Base-by-base conservation (phyloP, 2,329 filamentous ascomycete genomes). In the Elsinoe arachidis region DNA sequence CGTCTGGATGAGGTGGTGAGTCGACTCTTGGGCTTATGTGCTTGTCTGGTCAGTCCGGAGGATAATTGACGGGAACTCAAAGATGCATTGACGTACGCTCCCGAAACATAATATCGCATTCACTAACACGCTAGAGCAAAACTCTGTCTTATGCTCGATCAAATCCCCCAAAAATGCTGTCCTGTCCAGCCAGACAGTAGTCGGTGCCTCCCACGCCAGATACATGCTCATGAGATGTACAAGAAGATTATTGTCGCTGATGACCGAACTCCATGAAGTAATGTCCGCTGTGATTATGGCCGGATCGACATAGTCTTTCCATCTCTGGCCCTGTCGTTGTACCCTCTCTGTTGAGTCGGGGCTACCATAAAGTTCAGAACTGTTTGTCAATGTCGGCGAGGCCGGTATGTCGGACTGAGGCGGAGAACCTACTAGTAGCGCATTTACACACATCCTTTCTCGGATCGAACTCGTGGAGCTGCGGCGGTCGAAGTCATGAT, bases 401-500 rank as follows among this genome's bases (percentile, higher is more conserved):
- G 23, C 44, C 33, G 44, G 23, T 23, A 33, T 3, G 33, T 49
- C 44, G 33, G 44, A 49, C 23, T 49, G 21, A 35, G 23, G 30
- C 23, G 44, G 33, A n/a, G 23, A n/a, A 49, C 23, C 23, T 34
- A 33, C 38, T 9, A 55, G 52, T 30, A 55, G 38, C 23, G 35
- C 38, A 26, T 55, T 41, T 12, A 55, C 34, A 43, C 23, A 26
- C 52, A 55, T 55, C n/a, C 37, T 38, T 5, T 55, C 52, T 17
- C 52, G 52, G 14, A 55, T 41, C 17, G 52, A 55, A 34, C 37
- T 55, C 15, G 38, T 26, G 5, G 52, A 55, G 49, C 34, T 53
- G 33, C 49, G 33, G 17, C 49, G 49, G 12, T 39, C 30, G 44
- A 49, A 49, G n/a, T 49, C 44, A 34, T 49, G 44, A 15, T 49